Percentiles rank a stretch among this genome's conserved stretches.
These are phyloP conservation scores for Hericium rajendrae DNA, from an alignment of 768 basidiomycete species.

Conservation along the genomic window DNA sequence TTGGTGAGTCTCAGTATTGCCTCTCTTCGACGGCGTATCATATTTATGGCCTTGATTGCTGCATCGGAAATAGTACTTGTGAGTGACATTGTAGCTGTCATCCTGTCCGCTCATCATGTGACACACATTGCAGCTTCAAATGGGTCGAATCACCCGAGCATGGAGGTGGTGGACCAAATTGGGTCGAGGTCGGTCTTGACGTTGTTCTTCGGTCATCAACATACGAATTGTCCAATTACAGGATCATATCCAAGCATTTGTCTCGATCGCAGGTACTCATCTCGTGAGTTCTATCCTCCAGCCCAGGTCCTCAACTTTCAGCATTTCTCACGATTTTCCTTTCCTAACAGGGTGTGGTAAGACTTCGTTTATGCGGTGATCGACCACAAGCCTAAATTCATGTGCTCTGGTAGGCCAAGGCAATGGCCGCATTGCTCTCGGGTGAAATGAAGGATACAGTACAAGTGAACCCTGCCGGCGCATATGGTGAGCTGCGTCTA, in stretches of 20 bases:
- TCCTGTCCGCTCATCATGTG: not conserved
- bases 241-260: slow-evolving; percentile 79
- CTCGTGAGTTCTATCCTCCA: slow-evolving; percentile 37
- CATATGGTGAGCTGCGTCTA: slow-evolving; percentile 42
- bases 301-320: not conserved
- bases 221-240: slow-evolving; percentile 18
- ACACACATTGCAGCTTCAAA: slow-evolving; percentile 52
- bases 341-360: slow-evolving; percentile 56
- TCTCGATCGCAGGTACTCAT: slow-evolving; percentile 82
- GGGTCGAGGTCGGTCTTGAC: slow-evolving; percentile 75
- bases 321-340: not conserved
- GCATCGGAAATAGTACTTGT: slow-evolving; percentile 66
- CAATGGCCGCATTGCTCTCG: slow-evolving; percentile 89
- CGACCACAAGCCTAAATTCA: not conserved
- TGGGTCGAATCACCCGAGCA: slow-evolving; percentile 89
- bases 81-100: slow-evolving; percentile 21
- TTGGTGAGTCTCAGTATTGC: slow-evolving; percentile 29
- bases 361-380: slow-evolving; percentile 15
- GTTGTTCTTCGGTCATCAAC: not conserved
- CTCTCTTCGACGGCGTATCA: not conserved
- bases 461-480: slow-evolving; percentile 72
- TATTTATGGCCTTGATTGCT: too few relatives aligned
- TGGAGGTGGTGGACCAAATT: slow-evolving; percentile 73
- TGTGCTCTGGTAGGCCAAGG: slow-evolving; percentile 58
- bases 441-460: slow-evolving; percentile 96